Percentiles rank a stretch among this genome's conserved stretches.
Evolutionary conservation across 495 filamentous ascomycete species (phyloP).

Genomic region (Bryoglossum gracile): DNA sequence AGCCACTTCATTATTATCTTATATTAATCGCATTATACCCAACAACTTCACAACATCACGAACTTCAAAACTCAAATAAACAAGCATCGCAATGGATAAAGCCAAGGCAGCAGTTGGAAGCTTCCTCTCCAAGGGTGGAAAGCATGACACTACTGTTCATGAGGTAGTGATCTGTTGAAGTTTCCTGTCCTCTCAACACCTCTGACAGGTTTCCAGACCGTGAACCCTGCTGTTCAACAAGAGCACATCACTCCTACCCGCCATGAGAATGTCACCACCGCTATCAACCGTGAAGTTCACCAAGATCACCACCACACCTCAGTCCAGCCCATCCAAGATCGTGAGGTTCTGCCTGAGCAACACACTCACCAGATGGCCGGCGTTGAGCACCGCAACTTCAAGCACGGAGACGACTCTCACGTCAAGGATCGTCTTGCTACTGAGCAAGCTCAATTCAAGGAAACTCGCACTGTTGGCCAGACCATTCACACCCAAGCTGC

Average conservation of each 20-base stretch:
- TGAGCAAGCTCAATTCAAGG: slow-evolving; percentile 44
- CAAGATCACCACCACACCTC: slow-evolving; percentile 52
- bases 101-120: slow-evolving; percentile 46
- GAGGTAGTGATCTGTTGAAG: slow-evolving; percentile 29
- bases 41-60: background rate
- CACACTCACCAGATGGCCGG: slow-evolving; percentile 40
- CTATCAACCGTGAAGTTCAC: slow-evolving; percentile 55
- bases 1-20: background rate
- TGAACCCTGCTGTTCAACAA: slow-evolving; percentile 51
- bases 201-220: slow-evolving; percentile 28
- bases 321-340: slow-evolving; percentile 44
- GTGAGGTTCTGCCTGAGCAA: slow-evolving; percentile 40
- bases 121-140: slow-evolving; percentile 48
- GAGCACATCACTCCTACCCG: slow-evolving; percentile 45
- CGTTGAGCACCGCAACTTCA: slow-evolving; percentile 47
- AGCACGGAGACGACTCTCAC: slow-evolving; percentile 43
- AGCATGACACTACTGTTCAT: slow-evolving; percentile 55
- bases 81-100: slow-evolving; percentile 43
- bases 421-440: slow-evolving; percentile 37
- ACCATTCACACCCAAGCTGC: slow-evolving; percentile 39
- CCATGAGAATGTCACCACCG: slow-evolving; percentile 46
- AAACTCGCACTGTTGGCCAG: slow-evolving; percentile 38
- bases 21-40: background rate
- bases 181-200: background rate
- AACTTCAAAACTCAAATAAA: background rate